Evolutionary conservation across 2,329 filamentous ascomycete species (phyloP), one percentile per base, ranked within the genome.

Genomic region (Diplocarpon rosae): DNA sequence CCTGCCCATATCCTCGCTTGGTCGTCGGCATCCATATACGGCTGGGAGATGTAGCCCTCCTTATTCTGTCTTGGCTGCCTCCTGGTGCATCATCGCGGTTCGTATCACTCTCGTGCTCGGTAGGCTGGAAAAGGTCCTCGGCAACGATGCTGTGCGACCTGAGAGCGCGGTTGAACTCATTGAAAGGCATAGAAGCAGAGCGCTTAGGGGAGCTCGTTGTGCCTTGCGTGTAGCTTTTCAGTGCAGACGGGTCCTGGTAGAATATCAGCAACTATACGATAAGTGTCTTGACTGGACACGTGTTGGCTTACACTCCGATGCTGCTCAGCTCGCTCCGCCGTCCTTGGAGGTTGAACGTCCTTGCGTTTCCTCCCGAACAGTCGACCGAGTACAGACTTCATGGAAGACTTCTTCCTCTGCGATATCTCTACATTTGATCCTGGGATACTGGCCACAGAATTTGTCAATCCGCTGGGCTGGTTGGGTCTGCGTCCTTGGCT

Each of bases 121-220:
- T 74, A 31, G 67, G 69, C n/a, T n/a, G 29, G 68, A 64, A 17
- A 72, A 71, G 49, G 12, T 77, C 73, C 31, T 75, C 69, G 1
- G 70, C 70, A 1, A 75, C 72, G 33, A 78, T 64, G 1, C 77
- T 79, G 56, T 81, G 76, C 11, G 77, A 80, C 36, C 76, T 69
- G 31, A 81, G 58, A 1, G 77, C 76, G 35, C 72, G 68, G 49
- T 78, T 74, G 49, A 71, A 76, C 53, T 81, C 76, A 37, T 71
- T 76, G 40, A 80, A 69, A 8, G 76, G 76, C 28, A 79, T 55
- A 5, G 78, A 80, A 4, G 30, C 30, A 3, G 30, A 4, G 30
- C 30, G 30, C 30, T 3, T 5, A 5, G 30, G 30, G 30, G 11
- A 9, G 30, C 30, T 47, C 37, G 55, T 40, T 63, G 55, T 41